phyloP scores from a whole-genome alignment of 257 asterid genomes.

The Plectranthus barbatus region DNA sequence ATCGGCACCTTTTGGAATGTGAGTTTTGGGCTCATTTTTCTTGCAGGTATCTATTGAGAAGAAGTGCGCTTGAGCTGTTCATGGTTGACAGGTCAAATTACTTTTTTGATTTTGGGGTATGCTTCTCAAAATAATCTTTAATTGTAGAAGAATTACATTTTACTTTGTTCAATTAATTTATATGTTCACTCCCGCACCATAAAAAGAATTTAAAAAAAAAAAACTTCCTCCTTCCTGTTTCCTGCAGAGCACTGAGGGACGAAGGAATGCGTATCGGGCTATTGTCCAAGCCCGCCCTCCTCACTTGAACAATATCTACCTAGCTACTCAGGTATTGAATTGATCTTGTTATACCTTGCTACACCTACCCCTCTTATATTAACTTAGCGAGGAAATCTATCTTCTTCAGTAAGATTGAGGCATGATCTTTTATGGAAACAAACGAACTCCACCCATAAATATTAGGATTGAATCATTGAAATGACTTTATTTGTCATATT shows the following conservation, averaged over 20 bases:
- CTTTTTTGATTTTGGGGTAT: slow-evolving; percentile 98
- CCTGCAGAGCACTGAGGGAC: slow-evolving; percentile 64
- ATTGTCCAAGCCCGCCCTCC: slow-evolving; percentile 97
- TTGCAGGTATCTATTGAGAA: slow-evolving; percentile 85
- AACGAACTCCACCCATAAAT: background rate
- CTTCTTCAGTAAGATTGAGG: slow-evolving; percentile 13
- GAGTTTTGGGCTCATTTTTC: slow-evolving; percentile 13
- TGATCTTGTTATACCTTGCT: slow-evolving; percentile 18
- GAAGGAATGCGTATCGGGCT: slow-evolving; percentile 89
- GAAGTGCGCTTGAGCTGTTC: slow-evolving; percentile 96
- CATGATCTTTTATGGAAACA: slow-evolving; percentile 1
- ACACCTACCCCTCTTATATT: slow-evolving; percentile 9
- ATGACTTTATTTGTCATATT: background rate
- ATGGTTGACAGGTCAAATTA: slow-evolving; percentile 95
- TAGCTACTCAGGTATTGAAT: slow-evolving; percentile 83
- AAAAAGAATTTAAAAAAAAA: too few species aligned
- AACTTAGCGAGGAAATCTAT: slow-evolving; percentile 1
- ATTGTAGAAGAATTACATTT: slow-evolving; percentile 12
- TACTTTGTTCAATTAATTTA: slow-evolving; percentile 15
- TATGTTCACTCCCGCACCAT: background rate
- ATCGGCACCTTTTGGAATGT: slow-evolving; percentile 1
- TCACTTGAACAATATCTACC: slow-evolving; percentile 83
- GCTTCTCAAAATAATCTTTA: slow-evolving; percentile 15
- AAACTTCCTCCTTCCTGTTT: background rate
- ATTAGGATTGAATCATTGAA: slow-evolving; percentile 7